These are phyloP conservation scores for Solanum phureja DNA, from an alignment of 257 asterid genomes.

Conservation along the genomic window DNA sequence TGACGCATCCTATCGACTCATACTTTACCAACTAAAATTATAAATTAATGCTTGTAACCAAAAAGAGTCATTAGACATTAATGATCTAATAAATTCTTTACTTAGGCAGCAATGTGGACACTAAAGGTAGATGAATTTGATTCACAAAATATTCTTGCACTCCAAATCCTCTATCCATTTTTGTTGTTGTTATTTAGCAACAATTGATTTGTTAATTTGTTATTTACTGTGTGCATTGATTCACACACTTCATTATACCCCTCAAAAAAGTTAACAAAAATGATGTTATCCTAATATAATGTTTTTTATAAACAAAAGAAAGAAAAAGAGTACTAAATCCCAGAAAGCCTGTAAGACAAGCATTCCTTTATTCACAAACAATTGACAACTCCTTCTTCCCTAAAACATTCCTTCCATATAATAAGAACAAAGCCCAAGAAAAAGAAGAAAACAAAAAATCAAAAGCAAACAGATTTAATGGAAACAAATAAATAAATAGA, in stretches of 20 bases:
- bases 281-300: not conserved
- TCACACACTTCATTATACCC: not conserved
- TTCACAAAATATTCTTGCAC: not conserved
- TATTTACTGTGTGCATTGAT: not conserved
- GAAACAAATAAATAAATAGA: not conserved
- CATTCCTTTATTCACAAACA: constrained; percentile 18
- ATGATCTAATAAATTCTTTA: not conserved
- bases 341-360: not conserved
- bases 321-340: constrained; percentile 5
- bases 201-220: not conserved
- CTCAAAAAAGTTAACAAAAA: not conserved
- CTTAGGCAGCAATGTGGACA: not conserved
- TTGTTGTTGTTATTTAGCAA: not conserved
- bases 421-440: constrained; percentile 9
- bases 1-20: not conserved
- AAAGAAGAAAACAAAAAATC: not conserved
- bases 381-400: constrained; percentile 5
- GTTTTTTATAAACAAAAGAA: not conserved
- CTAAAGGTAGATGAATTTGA: not conserved
- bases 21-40: not conserved
- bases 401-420: constrained; percentile 7
- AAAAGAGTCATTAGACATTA: not conserved
- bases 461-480: not conserved
- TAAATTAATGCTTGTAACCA: not conserved
- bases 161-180: not conserved